Evolutionary conservation across 2,329 filamentous ascomycete species (phyloP).

Genomic region (Neofusicoccum umdonicola): DNA sequence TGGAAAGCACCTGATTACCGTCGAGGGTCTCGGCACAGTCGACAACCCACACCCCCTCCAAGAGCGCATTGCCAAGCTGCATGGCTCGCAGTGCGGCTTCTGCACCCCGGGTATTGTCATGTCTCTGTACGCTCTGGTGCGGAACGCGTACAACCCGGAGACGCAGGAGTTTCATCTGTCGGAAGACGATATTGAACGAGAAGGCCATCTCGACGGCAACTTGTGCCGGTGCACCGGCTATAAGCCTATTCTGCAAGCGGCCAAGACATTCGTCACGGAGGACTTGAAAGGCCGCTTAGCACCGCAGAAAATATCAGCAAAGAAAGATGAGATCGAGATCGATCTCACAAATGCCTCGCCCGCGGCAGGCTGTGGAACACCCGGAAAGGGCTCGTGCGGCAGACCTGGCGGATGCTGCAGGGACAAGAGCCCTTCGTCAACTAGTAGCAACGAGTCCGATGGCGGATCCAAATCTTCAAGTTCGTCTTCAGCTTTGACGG

Average conservation of each 20-base stretch:
- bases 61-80: slow-evolving; percentile 82
- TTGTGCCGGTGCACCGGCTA: slow-evolving; percentile 93
- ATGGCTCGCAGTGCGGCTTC: slow-evolving; percentile 91
- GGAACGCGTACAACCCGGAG: slow-evolving; percentile 57
- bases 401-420: slow-evolving; percentile 39
- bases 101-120: slow-evolving; percentile 97
- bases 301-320: not conserved
- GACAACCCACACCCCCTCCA: slow-evolving; percentile 83
- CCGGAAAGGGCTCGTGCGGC: slow-evolving; percentile 33
- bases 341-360: slow-evolving; percentile 28
- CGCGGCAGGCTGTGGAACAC: slow-evolving; percentile 26
- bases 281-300: slow-evolving; percentile 40
- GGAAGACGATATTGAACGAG: slow-evolving; percentile 36
- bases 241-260: slow-evolving; percentile 85
- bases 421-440: slow-evolving; percentile 26
- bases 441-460: slow-evolving; percentile 24
- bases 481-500: slow-evolving; percentile 11
- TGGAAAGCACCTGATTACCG: slow-evolving; percentile 94
- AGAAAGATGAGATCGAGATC: slow-evolving; percentile 19
- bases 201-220: slow-evolving; percentile 77
- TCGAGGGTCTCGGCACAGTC: slow-evolving; percentile 88
- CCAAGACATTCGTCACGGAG: slow-evolving; percentile 75
- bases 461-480: slow-evolving; percentile 30
- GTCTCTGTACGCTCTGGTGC: slow-evolving; percentile 80
- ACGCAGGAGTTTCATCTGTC: slow-evolving; percentile 34